Evolutionary conservation across 495 filamentous ascomycete genomes (phyloP), one percentile per base, ranked within the genome.

Genomic region (Astrocystis sublimbata): DNA sequence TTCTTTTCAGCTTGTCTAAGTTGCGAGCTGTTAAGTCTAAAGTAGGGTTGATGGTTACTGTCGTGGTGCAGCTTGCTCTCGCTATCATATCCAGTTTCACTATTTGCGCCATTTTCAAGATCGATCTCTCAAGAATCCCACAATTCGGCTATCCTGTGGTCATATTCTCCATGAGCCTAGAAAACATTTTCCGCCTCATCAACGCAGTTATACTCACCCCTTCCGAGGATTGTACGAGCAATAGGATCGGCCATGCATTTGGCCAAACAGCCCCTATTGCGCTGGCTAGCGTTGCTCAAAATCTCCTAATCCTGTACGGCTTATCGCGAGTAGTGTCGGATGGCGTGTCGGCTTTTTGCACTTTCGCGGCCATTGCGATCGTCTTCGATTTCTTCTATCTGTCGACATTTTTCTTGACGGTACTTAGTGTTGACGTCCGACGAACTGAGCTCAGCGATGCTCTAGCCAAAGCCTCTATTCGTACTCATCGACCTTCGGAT

Each of bases 181-280:
- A 90, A 62, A 90, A 91, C 65, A 88, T 88, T 61, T 84, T 90
- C 69, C 79, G 86, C 35, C 78, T 92, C 52, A 88, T 91, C 65
- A 90, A 91, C 64, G 84, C 85, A 0, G 85, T 91, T 40, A 82
- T 89, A 33, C 74, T 83, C 54, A 88, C 85, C 1, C 85, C 87
- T 10, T 81, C 86, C 0, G 81, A 85, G 63, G 78, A 85, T 62
- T 81, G 79, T 46, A 85, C 84, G 17, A 79, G 81, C 47, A 75
- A 73, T 50, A 80, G 89, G 54, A 86, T 91, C 41, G 83, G 86
- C 4, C 78, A 85, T 50, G 88, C 88, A 12, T 81, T 91, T 55
- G 89, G 89, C 19, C 78, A 87, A 42, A 86, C 88, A 26, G 88
- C 87, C 10, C 85, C 87, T 68, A 72, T 89, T 49, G 86, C 86